Conservation (phyloP, 2,329 filamentous ascomycete species). For the Venturia nashicola region DNA sequence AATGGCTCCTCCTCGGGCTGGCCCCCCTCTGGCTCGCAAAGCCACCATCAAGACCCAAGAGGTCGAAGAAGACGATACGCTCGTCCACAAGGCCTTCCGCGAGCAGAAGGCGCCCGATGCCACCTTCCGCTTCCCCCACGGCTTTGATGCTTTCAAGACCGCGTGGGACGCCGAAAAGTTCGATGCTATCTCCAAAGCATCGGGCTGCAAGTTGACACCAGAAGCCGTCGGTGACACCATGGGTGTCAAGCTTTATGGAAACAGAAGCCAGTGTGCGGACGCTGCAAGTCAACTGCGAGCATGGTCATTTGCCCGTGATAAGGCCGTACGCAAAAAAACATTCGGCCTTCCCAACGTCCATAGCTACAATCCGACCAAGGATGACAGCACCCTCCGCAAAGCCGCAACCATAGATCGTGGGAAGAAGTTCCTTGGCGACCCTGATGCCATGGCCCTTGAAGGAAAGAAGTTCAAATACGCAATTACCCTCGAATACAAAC, state of each 20-base stretch:
- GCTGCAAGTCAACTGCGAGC: not conserved
- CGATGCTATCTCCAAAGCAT: not conserved
- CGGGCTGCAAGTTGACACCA: not conserved
- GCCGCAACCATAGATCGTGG: not conserved
- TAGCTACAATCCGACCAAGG: not conserved
- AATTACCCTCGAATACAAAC: not conserved
- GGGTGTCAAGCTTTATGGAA: not conserved
- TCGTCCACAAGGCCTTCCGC: not conserved
- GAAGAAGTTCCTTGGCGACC: not conserved
- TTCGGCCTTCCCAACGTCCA: not conserved
- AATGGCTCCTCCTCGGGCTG: not conserved
- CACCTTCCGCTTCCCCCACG: not conserved
- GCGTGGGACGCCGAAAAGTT: not conserved
- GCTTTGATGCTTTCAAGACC: not conserved
- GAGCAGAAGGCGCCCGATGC: not conserved
- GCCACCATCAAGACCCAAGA: not conserved
- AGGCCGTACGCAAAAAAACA: not conserved
- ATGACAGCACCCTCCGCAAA: not conserved
- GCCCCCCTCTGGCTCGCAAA: not conserved
- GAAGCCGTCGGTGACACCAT: not conserved
- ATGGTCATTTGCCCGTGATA: not conserved
- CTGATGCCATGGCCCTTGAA: not conserved
- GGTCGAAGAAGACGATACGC: too few relatives aligned
- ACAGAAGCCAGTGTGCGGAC: not conserved
- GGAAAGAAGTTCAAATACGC: not conserved